Conservation (phyloP, 257 asterid genomes). For the Leonotis leonurus region DNA sequence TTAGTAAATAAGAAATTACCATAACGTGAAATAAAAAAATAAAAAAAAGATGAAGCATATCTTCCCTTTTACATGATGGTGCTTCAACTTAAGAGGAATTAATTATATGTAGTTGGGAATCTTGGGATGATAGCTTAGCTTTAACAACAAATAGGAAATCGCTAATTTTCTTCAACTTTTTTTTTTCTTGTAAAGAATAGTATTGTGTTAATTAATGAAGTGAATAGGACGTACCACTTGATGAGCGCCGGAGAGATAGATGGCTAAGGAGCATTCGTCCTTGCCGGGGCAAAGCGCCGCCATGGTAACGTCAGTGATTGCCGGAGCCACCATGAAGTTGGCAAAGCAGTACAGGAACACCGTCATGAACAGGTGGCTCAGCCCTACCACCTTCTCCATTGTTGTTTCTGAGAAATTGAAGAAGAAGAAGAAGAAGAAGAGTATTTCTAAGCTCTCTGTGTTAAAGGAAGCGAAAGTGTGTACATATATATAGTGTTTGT, state of each 20-base stretch:
- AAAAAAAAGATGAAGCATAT: background rate
- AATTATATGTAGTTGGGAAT: background rate
- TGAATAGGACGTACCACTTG: constrained; percentile 51
- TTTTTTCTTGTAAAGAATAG: background rate
- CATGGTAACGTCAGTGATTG: constrained; percentile 77
- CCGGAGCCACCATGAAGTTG: constrained; percentile 79
- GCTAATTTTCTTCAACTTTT: background rate
- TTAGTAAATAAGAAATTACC: no score
- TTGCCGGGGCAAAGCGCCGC: constrained; percentile 80
- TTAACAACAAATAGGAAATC: background rate
- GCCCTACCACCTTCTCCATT: constrained; percentile 44
- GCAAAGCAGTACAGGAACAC: constrained; percentile 75
- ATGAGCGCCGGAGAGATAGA: constrained; percentile 82
- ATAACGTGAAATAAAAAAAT: no score
- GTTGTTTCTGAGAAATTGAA: background rate
- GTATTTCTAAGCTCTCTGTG: background rate
- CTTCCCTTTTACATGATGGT: background rate
- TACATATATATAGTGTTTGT: background rate
- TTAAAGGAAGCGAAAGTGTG: background rate
- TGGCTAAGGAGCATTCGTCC: constrained; percentile 74
- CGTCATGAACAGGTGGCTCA: constrained; percentile 84
- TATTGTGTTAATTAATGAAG: background rate
- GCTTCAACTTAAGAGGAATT: background rate
- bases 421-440: background rate
- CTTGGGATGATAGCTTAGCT: constrained; percentile 1